Evolutionary conservation across 306 rosid species (phyloP), one percentile per base, ranked within the genome.

Genomic region (Glycine soja): DNA sequence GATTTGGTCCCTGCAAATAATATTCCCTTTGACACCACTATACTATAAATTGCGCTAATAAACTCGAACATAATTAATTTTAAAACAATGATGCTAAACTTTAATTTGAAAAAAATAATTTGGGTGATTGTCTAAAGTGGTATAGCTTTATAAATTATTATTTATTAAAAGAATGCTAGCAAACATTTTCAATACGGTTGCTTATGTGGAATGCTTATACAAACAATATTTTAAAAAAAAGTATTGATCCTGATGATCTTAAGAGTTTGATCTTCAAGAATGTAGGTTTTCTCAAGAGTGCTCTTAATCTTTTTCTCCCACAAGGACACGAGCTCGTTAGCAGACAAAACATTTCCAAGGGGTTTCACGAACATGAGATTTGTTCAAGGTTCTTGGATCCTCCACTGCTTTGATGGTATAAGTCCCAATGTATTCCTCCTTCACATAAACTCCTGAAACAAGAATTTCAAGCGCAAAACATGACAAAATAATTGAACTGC

Each of bases 221-320:
- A 24, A 24, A 24, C 30, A 24, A 24, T 2, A 24, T 24, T 24
- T 19, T 19, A 0, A 0, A 19, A 19, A 19, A 19, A 19, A 19
- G 24, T 19, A 19, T 19, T 19, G 24, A 19, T 19, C 3, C 54
- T 70, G n/a, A 90, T 84, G 6, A 1, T 19, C 80, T 86, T 88
- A 0, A 88, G 89, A 77, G 88, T 15, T 82, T 84, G 82, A 14
- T 86, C 89, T 46, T 84, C 90, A 3, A 74, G 64, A 7, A 84
- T 14, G 47, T 82, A 74, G 24, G 6, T 68, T 52, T 68, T 89
- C 6, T 88, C 69, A 7, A 88, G 86, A 6, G 67, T 81, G 0
- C n/a, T 78, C 10, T 76, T 78, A 5, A 88, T 86, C 79, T 88
- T 85, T 16, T 34, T 83, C 83, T 88, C 91, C 91, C 91, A 88